Conservation (phyloP, 192 early-diverging fungal species). For the Coemansia sp. region DNA sequence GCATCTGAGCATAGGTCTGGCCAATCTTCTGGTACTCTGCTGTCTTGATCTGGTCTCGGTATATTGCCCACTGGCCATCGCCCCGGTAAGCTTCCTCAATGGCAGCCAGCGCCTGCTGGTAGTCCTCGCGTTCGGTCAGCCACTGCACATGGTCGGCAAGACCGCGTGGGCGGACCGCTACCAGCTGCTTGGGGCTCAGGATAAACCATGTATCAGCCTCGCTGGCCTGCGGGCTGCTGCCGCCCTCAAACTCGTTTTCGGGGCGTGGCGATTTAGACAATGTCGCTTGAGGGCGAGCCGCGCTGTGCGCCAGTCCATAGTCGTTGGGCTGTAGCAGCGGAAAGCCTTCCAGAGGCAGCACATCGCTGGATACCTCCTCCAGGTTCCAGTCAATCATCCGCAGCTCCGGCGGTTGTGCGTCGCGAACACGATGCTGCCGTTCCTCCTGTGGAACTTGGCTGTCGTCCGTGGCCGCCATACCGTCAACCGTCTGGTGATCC, state of each 20-base stretch:
- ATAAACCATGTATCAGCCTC: conserved; percentile 86
- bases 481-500: conserved; percentile 17
- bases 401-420: conserved; percentile 79
- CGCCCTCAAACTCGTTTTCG: background rate
- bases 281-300: conserved; percentile 6
- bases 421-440: conserved; percentile 14
- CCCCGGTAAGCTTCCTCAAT: conserved; percentile 55
- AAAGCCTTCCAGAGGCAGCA: conserved; percentile 78
- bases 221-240: background rate
- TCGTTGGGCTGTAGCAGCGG: conserved; percentile 90
- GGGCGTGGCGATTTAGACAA: background rate
- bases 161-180: conserved; percentile 84
- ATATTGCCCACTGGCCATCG: conserved; percentile 52
- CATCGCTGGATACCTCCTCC: conserved; percentile 85
- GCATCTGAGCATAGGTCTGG: conserved; percentile 68
- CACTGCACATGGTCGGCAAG: conserved; percentile 91
- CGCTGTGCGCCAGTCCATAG: conserved; percentile 74
- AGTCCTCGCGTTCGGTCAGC: conserved; percentile 75
- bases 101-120: conserved; percentile 73
- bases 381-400: conserved; percentile 80
- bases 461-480: background rate
- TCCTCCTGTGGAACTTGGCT: conserved; percentile 10
- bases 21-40: conserved; percentile 72
- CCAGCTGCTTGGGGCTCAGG: conserved; percentile 89
- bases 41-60: conserved; percentile 49